These are phyloP conservation scores for Tylopilus rubrobrunneus DNA, from an alignment of 768 basidiomycete genomes.

Conservation along the genomic window DNA sequence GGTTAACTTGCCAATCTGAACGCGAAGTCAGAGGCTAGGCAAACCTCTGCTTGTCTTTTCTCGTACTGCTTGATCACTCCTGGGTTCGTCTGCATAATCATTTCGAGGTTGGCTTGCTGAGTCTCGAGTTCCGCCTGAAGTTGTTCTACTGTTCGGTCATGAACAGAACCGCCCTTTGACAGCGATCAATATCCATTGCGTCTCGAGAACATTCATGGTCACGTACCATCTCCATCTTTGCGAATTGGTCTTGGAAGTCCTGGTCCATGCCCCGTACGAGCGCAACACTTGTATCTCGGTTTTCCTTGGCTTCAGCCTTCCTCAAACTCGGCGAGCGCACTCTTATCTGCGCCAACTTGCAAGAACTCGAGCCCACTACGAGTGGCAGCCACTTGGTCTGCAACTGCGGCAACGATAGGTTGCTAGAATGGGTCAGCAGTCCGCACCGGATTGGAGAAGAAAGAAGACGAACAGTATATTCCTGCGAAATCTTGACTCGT, in stretches of 20 bases:
- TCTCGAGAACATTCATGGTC: slow-evolving; percentile 1
- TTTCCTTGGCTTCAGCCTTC: slow-evolving; percentile 38
- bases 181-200: slow-evolving; percentile 6
- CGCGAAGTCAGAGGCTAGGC: slow-evolving; percentile 21
- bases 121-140: slow-evolving; percentile 59
- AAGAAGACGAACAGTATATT: slow-evolving; percentile 48
- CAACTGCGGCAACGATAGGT: slow-evolving; percentile 50
- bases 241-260: slow-evolving; percentile 52
- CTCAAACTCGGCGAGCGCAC: slow-evolving; percentile 53
- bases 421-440: slow-evolving; percentile 35
- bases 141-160: slow-evolving; percentile 52
- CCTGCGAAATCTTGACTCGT: slow-evolving; percentile 49
- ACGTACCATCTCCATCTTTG: slow-evolving; percentile 44
- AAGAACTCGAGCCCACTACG: slow-evolving; percentile 55
- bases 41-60: slow-evolving; percentile 67
- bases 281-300: slow-evolving; percentile 34
- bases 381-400: slow-evolving; percentile 57
- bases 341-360: slow-evolving; percentile 63
- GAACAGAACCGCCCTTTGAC: slow-evolving; percentile 42
- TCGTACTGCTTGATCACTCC: slow-evolving; percentile 80
- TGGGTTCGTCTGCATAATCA: slow-evolving; percentile 69
- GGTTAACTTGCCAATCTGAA: slow-evolving; percentile 62
- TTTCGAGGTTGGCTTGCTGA: slow-evolving; percentile 62
- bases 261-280: slow-evolving; percentile 35
- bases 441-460: neutral